Conservation (phyloP, 805 yeast genomes). For the Citeromyces nyonsensis region DNA sequence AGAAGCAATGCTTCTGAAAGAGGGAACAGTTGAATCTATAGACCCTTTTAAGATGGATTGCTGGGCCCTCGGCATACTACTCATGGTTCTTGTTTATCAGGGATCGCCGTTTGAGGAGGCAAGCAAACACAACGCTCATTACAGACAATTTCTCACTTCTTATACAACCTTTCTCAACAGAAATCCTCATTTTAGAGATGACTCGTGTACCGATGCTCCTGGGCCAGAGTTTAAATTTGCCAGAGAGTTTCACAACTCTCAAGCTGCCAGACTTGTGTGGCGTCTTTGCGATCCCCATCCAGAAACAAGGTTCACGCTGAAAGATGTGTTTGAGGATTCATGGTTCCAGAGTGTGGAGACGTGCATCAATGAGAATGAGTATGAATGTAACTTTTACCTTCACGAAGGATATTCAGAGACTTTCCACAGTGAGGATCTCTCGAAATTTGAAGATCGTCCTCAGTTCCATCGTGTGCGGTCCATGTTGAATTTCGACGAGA, state of each 20-base stretch:
- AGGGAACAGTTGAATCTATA: constrained; percentile 16
- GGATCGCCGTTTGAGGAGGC: constrained; percentile 49
- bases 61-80: constrained; percentile 64
- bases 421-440: not conserved
- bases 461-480: too few species aligned
- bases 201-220: constrained; percentile 37
- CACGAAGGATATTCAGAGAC: constrained; percentile 2
- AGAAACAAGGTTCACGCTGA: constrained; percentile 39
- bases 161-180: constrained; percentile 19
- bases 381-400: constrained; percentile 10
- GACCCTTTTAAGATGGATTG: constrained; percentile 61
- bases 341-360: constrained; percentile 51
- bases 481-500: too few species aligned
- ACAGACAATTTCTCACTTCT: constrained; percentile 34
- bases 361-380: constrained; percentile 35
- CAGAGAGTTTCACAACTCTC: constrained; percentile 39
- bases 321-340: constrained; percentile 45
- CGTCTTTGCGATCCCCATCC: constrained; percentile 55
- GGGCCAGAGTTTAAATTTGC: constrained; percentile 64
- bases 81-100: constrained; percentile 45
- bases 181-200: constrained; percentile 27
- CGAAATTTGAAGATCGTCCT: too few species aligned
- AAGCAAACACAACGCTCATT: constrained; percentile 26
- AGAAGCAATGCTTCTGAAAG: constrained; percentile 46
- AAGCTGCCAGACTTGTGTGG: constrained; percentile 68